Base-by-base conservation (phyloP, 2,329 filamentous ascomycete genomes). In the Penicillium sp. region DNA sequence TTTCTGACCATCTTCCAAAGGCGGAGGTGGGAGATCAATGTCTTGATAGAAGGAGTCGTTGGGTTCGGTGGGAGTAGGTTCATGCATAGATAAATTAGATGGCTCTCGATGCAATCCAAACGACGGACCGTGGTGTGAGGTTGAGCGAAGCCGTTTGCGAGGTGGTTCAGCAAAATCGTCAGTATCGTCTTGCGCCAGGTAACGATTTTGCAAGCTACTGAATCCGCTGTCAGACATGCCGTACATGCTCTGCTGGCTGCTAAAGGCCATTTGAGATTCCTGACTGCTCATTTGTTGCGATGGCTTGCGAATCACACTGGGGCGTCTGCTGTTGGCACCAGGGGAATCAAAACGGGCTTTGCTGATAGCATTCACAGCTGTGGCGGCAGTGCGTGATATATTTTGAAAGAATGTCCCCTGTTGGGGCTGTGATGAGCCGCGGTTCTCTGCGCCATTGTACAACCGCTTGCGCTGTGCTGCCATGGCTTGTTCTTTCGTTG, bases 401-500 rank as follows among this genome's bases (percentile, higher is more conserved):
- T 96, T 97, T 71, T 93, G 93, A 80, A 99, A 98, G 72, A 97
- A 97, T 1, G 95, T 97, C 19, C 92, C 93, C 47, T 90, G 87
- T 19, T 80, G 86, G 66, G 68, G 77, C 60, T 83, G 80, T 52
- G 84, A 86, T 66, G 85, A 86, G 13, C 82, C 78, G 49, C 91
- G 84, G 48, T 82, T 86, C 56, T 96, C 91, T 52, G 85, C 80
- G 46, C 83, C 85, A 63, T 89, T 96, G 77, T 97, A 98, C 76
- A 97, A 86, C 63, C 93, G 86, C 75, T 99, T 98, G 64, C 95
- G 82, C 76, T 92, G 89, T 5, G 93, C 93, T 11, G 95, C 95
- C 93, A 98, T 96, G 58, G 95, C 95, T 75, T 98, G 95, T 75
- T 98, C 95, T 76, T 99, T 99, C 37, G 95, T 99, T 0, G 95